Base-by-base conservation (phyloP, 2,329 filamentous ascomycete genomes). In the Fonsecaea pugnacius region DNA sequence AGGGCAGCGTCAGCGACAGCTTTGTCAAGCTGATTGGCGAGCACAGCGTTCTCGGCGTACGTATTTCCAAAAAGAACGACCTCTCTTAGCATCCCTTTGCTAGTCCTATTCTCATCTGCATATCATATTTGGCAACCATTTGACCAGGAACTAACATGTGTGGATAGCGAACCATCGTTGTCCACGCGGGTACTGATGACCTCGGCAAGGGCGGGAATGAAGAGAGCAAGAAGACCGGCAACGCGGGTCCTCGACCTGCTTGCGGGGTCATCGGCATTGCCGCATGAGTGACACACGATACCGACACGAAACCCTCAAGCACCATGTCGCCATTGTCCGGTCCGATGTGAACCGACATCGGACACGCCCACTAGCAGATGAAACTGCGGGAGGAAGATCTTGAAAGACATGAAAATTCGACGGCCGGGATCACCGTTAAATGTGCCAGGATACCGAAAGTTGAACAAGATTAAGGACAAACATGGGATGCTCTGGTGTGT, bases 151-250 rank as follows among this genome's bases (percentile, higher is more conserved):
- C 46, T 33, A 35, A n/a, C 18, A 18, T 56, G 18, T n/a, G 33
- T 33, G 35, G 58, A 53, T 73, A 95, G 91, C 93, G 95, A 77
- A 98, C 95, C 72, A 86, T 99, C 69, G 95, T 99, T 75, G 87
- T 96, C 75, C 95, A 99, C 84, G 89, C 84, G 73, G 95, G 95
- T 78, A 98, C 94, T 72, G 95, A 99, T 78, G 95, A 99, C 77
- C 91, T 99, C 70, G 95, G 95, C 80, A 91, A 91, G 85, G 92
- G 92, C 75, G 91, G 83, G 73, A 89, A 91, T 83, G 91, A 94
- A 82, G 92, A 98, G 85, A 96, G 92, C 75, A 92, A 96, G 85
- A 97, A 96, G 89, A 99, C 95, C 71, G 95, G 95, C 72, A 99
- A 98, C 79, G 95, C 95, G 77, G 95, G 95, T 75, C 79, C 83